A percentile compares a stretch with the other conserved stretches of the same genome.
Evolutionary conservation across 2,329 filamentous ascomycete species (phyloP).

Genomic region (Penicillium capsulatum): DNA sequence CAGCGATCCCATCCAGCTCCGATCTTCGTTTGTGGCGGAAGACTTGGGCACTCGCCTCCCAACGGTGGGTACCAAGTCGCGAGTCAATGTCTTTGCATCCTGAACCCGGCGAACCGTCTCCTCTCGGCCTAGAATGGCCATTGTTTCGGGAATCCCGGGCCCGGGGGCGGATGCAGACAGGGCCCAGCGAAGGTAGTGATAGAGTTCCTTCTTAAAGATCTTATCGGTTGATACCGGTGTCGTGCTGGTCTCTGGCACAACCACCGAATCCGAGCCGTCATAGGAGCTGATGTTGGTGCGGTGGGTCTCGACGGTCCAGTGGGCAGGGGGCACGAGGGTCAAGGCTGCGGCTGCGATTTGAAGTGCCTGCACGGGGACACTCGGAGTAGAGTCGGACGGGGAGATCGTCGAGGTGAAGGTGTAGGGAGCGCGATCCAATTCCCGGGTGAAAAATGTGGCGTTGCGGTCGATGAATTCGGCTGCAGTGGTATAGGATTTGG

Average conservation of each 20-base stretch:
- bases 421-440: conserved; percentile 27
- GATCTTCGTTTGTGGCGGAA: conserved; percentile 21
- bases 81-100: conserved; percentile 37
- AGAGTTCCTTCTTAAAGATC: conserved; percentile 45
- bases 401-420: conserved; percentile 15
- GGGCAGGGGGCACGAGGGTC: conserved; percentile 38
- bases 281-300: conserved; percentile 39
- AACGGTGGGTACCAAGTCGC: conserved; percentile 13
- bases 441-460: conserved; percentile 54
- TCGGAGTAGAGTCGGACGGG: conserved; percentile 13
- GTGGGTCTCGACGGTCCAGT: conserved; percentile 42
- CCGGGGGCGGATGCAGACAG: conserved; percentile 52
- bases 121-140: conserved; percentile 53
- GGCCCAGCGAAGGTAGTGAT: conserved; percentile 56
- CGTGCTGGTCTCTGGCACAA: conserved; percentile 5
- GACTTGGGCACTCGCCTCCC: conserved; percentile 19
- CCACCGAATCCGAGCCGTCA: conserved; percentile 21
- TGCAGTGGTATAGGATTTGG: conserved; percentile 56
- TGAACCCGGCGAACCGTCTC: conserved; percentile 48
- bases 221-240: conserved; percentile 27
- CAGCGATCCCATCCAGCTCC: conserved; percentile 35
- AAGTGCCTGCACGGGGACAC: conserved; percentile 36
- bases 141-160: conserved; percentile 50
- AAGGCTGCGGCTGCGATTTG: conserved; percentile 44
- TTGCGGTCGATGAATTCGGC: conserved; percentile 54